A percentile compares a stretch with the other conserved stretches of the same genome.
phyloP scores from a whole-genome alignment of 129 eudicot genomes.

The Saussurea involucrata region DNA sequence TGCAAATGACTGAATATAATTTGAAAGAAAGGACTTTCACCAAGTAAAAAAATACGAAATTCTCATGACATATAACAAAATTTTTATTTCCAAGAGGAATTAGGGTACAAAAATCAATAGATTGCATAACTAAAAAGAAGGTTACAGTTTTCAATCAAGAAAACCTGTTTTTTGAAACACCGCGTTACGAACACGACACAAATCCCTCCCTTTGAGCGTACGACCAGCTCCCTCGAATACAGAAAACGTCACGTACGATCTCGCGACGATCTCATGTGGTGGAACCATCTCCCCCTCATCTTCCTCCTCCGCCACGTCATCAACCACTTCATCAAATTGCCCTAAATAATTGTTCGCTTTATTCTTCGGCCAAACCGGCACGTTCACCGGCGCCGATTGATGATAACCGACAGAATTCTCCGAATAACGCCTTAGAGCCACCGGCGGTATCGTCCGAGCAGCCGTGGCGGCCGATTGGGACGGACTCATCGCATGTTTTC shows the following conservation, averaged over 20 bases:
- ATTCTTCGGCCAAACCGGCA: conserved; percentile 71
- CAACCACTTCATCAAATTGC: conserved; percentile 40
- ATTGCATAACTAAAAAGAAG: conserved; percentile 1
- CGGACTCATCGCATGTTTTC: conserved; percentile 46
- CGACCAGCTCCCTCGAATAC: conserved; percentile 88
- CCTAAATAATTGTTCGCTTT: conserved; percentile 6
- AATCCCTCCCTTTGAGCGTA: conserved; percentile 84
- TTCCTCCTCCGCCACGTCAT: conserved; percentile 36
- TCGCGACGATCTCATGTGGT: conserved; percentile 89
- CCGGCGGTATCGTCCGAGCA: conserved; percentile 32
- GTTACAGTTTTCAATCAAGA: conserved; percentile 46
- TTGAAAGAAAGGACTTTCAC: not conserved
- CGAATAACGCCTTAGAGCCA: conserved; percentile 16
- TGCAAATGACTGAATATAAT: not conserved
- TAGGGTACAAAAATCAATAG: conserved; percentile 19
- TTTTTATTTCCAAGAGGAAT: conserved; percentile 13
- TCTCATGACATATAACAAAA: conserved; percentile 8
- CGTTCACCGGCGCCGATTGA: conserved; percentile 89
- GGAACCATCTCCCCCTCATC: conserved; percentile 67
- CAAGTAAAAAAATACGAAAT: not conserved
- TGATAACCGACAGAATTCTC: conserved; percentile 30
- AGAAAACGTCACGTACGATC: conserved; percentile 83
- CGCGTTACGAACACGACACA: conserved; percentile 75
- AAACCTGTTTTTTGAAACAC: conserved; percentile 91
- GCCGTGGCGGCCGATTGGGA: conserved; percentile 40